These are phyloP conservation scores for Podaxis sp. DNA, from an alignment of 768 basidiomycete genomes.

Conservation along the genomic window DNA sequence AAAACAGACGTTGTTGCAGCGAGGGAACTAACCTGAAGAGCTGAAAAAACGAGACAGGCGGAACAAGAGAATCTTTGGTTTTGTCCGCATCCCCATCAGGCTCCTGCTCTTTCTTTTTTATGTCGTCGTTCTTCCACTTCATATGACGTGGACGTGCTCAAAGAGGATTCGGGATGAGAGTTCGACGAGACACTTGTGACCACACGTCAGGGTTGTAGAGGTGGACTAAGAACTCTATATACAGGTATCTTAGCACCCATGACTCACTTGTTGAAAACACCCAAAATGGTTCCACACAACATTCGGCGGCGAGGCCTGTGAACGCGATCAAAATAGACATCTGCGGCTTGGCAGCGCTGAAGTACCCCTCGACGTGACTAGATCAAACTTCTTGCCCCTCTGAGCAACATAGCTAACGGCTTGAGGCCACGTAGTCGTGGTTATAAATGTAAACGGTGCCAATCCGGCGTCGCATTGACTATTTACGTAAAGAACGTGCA, in stretches of 20 bases:
- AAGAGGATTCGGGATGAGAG: background rate
- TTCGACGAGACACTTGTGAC: background rate
- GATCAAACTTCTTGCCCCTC: no score
- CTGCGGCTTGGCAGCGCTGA: no score
- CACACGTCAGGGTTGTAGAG: no score
- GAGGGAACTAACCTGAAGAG: slow-evolving; percentile 10
- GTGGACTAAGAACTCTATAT: background rate
- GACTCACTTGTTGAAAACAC: background rate
- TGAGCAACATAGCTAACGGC: no score
- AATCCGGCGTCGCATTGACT: no score
- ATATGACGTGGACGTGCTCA: background rate
- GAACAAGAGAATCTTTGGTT: background rate
- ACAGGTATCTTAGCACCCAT: background rate
- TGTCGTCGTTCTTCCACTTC: background rate
- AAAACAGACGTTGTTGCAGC: background rate
- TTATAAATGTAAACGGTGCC: no score
- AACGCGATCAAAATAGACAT: background rate
- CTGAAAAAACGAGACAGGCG: slow-evolving; percentile 13
- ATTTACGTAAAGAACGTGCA: no score
- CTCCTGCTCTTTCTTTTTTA: background rate
- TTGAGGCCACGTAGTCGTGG: no score
- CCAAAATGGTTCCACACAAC: background rate
- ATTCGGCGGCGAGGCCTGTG: background rate
- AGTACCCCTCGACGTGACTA: no score
- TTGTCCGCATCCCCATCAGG: background rate